phyloP scores from a whole-genome alignment of 1,139 yeast genomes.

The Taphrina flavorubra region DNA sequence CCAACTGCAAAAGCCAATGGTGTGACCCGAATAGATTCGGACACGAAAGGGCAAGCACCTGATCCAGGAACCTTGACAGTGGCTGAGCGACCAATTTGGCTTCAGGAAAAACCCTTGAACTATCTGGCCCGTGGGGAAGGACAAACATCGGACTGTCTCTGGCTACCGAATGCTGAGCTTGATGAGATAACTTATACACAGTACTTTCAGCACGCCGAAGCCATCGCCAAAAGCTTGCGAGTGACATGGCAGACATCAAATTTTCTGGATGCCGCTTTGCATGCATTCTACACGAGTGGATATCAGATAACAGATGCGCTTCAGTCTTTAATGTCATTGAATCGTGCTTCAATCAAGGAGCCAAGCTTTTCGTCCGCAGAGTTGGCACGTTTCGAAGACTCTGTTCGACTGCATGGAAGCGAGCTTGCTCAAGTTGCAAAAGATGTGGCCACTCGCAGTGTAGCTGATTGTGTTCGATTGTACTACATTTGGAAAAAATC shows the following conservation, averaged over 20 bases:
- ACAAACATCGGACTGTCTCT: conserved; percentile 58
- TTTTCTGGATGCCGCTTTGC: conserved; percentile 73
- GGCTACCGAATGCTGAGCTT: conserved; percentile 56
- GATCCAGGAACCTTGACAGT: background rate
- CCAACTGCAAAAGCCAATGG: background rate
- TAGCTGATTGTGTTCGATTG: conserved; percentile 79
- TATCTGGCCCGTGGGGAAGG: conserved; percentile 86
- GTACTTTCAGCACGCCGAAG: conserved; percentile 62
- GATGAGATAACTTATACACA: conserved; percentile 56
- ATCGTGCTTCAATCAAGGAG: conserved; percentile 68
- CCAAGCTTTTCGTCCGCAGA: conserved; percentile 76
- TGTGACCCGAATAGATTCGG: background rate
- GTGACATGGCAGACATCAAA: conserved; percentile 67
- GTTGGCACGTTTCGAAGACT: conserved; percentile 71
- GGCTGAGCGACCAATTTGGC: conserved; percentile 58
- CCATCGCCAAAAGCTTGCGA: conserved; percentile 61
- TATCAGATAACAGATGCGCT: conserved; percentile 46
- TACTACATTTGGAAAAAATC: conserved; percentile 94
- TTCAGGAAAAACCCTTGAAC: conserved; percentile 78
- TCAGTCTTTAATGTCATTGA: conserved; percentile 58
- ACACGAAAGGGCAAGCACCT: background rate
- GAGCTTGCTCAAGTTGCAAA: conserved; percentile 76
- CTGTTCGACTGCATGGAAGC: conserved; percentile 74
- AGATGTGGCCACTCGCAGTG: conserved; percentile 70
- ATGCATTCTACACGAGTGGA: conserved; percentile 62